Conservation (phyloP, 768 basidiomycete species). For the Kwoniella shandongensis region DNA sequence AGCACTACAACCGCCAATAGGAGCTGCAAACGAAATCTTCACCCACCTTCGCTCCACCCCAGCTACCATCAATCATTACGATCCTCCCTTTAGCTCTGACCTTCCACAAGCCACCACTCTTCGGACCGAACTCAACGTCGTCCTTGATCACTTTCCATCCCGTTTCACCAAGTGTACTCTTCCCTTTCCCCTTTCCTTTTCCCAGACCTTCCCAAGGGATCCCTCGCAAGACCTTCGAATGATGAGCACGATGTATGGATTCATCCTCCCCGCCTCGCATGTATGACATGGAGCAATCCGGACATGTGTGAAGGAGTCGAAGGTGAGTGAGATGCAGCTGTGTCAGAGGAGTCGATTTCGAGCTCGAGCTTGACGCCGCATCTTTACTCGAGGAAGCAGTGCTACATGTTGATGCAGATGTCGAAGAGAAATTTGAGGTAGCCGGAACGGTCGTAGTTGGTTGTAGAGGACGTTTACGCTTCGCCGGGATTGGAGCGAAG, state of each 20-base stretch:
- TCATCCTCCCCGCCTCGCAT: constrained; percentile 49
- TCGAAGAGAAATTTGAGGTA: neutral
- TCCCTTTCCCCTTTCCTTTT: constrained; percentile 20
- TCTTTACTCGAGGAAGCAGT: neutral
- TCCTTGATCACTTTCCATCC: constrained; percentile 39
- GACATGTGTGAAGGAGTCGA: constrained; percentile 44
- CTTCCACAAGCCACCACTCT: constrained; percentile 1
- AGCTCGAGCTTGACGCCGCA: neutral
- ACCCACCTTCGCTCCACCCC: constrained; percentile 37
- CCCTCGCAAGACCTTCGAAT: constrained; percentile 42
- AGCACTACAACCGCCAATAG: neutral
- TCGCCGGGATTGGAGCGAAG: constrained; percentile 20
- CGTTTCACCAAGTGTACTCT: constrained; percentile 5
- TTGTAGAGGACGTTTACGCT: constrained; percentile 15
- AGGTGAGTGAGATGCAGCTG: constrained; percentile 43
- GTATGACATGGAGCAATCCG: constrained; percentile 49
- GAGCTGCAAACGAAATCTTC: neutral
- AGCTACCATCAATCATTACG: constrained; percentile 34
- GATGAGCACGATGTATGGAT: constrained; percentile 37
- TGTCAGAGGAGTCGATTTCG: constrained; percentile 15
- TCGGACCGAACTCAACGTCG: constrained; percentile 23
- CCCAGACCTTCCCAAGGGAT: constrained; percentile 45
- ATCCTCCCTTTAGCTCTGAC: constrained; percentile 31
- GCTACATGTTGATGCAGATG: neutral
- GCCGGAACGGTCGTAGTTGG: constrained; percentile 8